Percentiles rank a stretch among this genome's conserved stretches.
Conservation (phyloP, 352 stramenopile species). For the Achlya hypogyna region DNA sequence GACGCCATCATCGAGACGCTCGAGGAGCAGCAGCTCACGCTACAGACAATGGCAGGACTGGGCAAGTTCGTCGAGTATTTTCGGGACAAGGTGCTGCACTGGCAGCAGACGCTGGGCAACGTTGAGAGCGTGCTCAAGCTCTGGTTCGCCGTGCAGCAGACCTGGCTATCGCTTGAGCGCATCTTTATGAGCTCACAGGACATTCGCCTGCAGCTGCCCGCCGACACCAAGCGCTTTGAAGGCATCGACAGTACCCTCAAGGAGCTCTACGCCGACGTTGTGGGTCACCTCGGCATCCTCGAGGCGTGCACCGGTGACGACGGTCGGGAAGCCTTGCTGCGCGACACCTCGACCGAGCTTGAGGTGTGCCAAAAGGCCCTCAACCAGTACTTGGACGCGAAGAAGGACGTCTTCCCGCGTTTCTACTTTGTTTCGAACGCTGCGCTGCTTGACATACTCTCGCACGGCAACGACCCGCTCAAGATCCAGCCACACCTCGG, state of each 20-base stretch:
- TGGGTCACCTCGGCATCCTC: slow-evolving; percentile 57
- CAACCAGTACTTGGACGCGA: slow-evolving; percentile 94
- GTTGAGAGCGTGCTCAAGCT: slow-evolving; percentile 90
- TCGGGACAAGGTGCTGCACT: slow-evolving; percentile 91
- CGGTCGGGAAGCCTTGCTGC: slow-evolving; percentile 68
- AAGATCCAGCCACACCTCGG: slow-evolving; percentile 84
- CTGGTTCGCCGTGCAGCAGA: slow-evolving; percentile 85
- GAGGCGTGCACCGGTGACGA: slow-evolving; percentile 65
- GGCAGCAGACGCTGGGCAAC: slow-evolving; percentile 86
- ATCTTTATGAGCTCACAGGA: slow-evolving; percentile 92
- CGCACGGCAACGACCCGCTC: slow-evolving; percentile 84
- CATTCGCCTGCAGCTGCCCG: slow-evolving; percentile 88
- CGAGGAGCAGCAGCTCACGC: slow-evolving; percentile 91
- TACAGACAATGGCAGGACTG: slow-evolving; percentile 94
- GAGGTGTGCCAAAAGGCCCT: slow-evolving; percentile 94
- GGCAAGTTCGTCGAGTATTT: slow-evolving; percentile 95
- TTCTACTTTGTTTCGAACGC: slow-evolving; percentile 97
- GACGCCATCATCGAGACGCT: slow-evolving; percentile 89
- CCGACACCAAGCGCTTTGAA: slow-evolving; percentile 86
- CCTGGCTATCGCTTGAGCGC: slow-evolving; percentile 90
- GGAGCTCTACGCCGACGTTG: slow-evolving; percentile 52
- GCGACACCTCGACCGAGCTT: slow-evolving; percentile 78
- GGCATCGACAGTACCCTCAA: slow-evolving; percentile 83
- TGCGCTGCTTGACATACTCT: slow-evolving; percentile 91
- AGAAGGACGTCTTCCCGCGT: slow-evolving; percentile 94